Base-by-base conservation (phyloP, 2,329 filamentous ascomycete genomes). In the Trichoderma asperellum region DNA sequence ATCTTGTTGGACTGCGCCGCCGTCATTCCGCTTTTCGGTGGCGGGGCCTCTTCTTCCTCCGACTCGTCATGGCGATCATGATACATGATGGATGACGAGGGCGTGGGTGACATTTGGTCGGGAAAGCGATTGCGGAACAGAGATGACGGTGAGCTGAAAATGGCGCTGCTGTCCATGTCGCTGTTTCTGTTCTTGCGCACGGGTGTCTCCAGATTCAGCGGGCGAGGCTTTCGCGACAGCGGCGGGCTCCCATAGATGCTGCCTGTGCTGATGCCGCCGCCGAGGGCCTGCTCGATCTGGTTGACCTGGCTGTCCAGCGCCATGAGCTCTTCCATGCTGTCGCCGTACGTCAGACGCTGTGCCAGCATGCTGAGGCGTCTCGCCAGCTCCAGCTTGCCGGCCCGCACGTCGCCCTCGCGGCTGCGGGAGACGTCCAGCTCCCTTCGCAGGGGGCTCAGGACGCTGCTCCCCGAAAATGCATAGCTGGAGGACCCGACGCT, bases 311-410 rank as follows among this genome's bases (percentile, higher is more conserved):
- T 72, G n/a, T 76, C 76, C 60, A 83, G 73, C 40, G 76, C 67
- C 3, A 62, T 76, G 32, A 75, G 72, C 66, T 82, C 80, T 58
- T 82, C 79, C 21, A 80, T 75, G 24, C 74, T 71, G 63, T 78
- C 77, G 69, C 75, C 74, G 62, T 75, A 74, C 24, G 79, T 76
- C 59, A 82, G 78, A 63, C 79, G 79, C 71, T 79, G 78, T 5
- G 80, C 80, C 34, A 82, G 78, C 56, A 80, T 77, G 65, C 77
- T 80, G 40, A 82, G 73, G 21, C 81, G 78, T 68, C 77, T 74
- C 12, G 86, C 81, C 65, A 88, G 80, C 29, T 83, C 80, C 71
- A 85, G 81, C 68, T 79, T 81, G 74, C 78, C 73, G 14, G 73
- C 73, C 27, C 75, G 74, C 27, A 76, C 75, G 2, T 75, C 72